Evolutionary conservation across 768 basidiomycete species (phyloP), one percentile per base, ranked within the genome.

Genomic region (Butyriboletus loyo): DNA sequence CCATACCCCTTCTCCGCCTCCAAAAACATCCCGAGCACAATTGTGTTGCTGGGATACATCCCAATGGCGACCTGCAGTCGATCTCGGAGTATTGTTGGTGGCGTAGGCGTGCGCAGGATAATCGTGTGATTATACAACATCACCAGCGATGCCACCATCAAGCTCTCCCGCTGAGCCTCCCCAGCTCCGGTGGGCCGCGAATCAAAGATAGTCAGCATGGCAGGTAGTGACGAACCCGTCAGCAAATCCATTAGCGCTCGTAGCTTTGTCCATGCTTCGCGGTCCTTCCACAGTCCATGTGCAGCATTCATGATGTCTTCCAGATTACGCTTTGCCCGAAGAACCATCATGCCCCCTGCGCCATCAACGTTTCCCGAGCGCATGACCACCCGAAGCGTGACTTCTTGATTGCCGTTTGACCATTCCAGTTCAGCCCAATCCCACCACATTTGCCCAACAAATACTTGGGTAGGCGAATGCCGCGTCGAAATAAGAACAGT

Each of bases 361-460:
- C 80, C 81, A 46, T 82, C 75, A 31, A 84, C 70, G 4, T 75
- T 79, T 13, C 76, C 80, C 10, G 84, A 77, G 21, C 74, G 77
- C 40, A 85, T 65, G 38, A 85, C 74, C 30, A 87, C 74, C 32
- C 75, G 70, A 34, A 82, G 64, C 14, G 85, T 77, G 31, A 77
- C 73, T 30, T 81, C 77, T 19, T 72, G 63, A 30, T 76, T 59
- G 1, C 82, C 78, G 14, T 73, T 66, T 11, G 89, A 65, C 90
- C 90, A 93, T 67, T 91, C 89, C 78, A 89, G 79, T 60, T 92
- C 85, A 1, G 85, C 86, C 87, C 89, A 92, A 59, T 85, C 81
- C 83, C 84, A 90, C 87, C 87, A 92, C 54, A 92, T 64, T 50
- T 66, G 66, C 21, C 77, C 73, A 15, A 70, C 62, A 30, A 73